Evolutionary conservation across 2,329 filamentous ascomycete genomes (phyloP), one percentile per base, ranked within the genome.

Genomic region (Mariannaea elegans): DNA sequence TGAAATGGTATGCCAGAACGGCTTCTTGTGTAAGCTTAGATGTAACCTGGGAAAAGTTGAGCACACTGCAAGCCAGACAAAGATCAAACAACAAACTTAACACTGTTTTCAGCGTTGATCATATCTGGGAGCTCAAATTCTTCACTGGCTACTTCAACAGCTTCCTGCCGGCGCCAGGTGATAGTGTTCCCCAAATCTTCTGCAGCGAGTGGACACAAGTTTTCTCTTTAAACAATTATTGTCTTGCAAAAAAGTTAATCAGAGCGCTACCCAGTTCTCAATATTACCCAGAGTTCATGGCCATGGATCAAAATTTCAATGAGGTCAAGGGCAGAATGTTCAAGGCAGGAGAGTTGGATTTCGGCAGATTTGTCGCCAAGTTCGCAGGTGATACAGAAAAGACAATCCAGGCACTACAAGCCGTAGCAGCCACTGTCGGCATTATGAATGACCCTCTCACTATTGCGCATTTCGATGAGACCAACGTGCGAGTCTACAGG

Each of bases 81-180:
- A n/a, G n/a, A n/a, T n/a, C n/a, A n/a, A n/a, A n/a, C n/a, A n/a
- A 27, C 6, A 27, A 9, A 5, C 6, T 9, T 27, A 27, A 27
- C 9, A 27, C 24, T 5, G 24, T 27, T 5, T 27, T 9, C 24
- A 59, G 18, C 12, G 56, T 59, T 36, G 56, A 59, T n/a, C 56
- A 59, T 9, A 31, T 50, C 45, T 59, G 56, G 56, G 56, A 59
- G 18, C 56, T 59, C 31, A 55, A 59, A 21, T 55, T 59, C 31
- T 50, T 59, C 10, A 55, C 56, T 45, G 50, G 49, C 21, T 59
- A 49, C 23, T 59, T 59, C 9, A 44, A 59, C 34, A 55, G 32
- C 24, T 4, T 36, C 42, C 19, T 59, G 3, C 44, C 1, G 29
- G 50, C 1, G 3, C 7, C 6, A 10, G 10, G 24, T n/a, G n/a